Base-by-base conservation (phyloP, 192 early-diverging fungal species). In the Gaertneriomyces semiglobifer region DNA sequence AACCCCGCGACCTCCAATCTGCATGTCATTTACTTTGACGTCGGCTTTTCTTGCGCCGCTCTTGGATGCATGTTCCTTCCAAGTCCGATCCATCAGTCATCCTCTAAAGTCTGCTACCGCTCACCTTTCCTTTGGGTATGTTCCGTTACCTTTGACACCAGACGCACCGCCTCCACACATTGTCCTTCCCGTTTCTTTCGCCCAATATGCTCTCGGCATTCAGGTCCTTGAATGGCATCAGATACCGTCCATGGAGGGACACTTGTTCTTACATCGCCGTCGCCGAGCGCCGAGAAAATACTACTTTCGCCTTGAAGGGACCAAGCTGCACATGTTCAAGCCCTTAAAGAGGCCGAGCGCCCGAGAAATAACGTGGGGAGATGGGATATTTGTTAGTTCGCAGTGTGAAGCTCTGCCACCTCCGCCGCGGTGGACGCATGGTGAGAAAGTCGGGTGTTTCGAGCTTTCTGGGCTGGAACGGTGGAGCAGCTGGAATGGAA, bases 161-260 rank as follows among this genome's bases (percentile, higher is more conserved):
- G 25, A 33, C 25, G 25, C 25, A 0, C 25, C 25, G 25, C 25
- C 25, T 33, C 25, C 25, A 33, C 25, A 33, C 25, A 33, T 33
- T 33, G 25, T 33, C 25, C 25, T 33, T 33, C 25, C 25, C 25
- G 25, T 33, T 1, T 33, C 25, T 33, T 33, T 33, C 2, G 25
- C 25, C 25, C 25, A 70, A n/a, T 70, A 63, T 48, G 60, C 18
- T 1, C 40, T 63, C 53, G 51, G 19, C 25, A 54, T 70, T 4
- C 48, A 54, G 19, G 53, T 63, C n/a, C 33, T 16, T 10, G 60
- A 70, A 11, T 70, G 68, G 68, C 62, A 70, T 48, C 51, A 70
- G 20, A 54, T 61, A 45, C 43, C 57, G 52, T 70, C 60, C 11
- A 70, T 63, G 61, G 68, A 63, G 41, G 68, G 68, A 16, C 51